Evolutionary conservation across 2,329 filamentous ascomycete genomes (phyloP), one percentile per base, ranked within the genome.

Genomic region (Cladosporium sp.): DNA sequence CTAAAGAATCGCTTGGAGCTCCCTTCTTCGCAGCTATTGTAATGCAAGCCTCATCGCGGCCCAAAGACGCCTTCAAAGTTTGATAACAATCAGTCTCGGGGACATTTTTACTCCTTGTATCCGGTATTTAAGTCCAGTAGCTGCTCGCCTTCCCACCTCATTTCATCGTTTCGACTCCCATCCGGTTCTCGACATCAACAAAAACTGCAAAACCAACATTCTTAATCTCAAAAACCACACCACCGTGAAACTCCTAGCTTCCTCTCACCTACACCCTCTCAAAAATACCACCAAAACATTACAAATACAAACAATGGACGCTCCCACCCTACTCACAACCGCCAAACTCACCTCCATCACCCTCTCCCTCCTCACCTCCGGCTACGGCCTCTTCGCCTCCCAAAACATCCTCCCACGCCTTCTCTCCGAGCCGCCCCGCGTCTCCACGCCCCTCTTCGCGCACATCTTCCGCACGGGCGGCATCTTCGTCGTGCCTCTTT

Each of bases 381-480:
- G 56, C 56, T 60, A 60, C 54, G 46, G 52, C 45, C 35, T 56
- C 48, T 49, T 46, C 18, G 35, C 52, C 37, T 56, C 54, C 8
- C 56, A 58, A 46, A 57, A 52, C 46, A 49, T 55, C 46, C 46
- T 58, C 8, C 56, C 56, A 28, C 55, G 56, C 42, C 53, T 60
- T 37, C 57, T 56, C 49, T 28, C 41, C 8, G 41, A 54, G 5
- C 56, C 57, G 14, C 43, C 49, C 31, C 40, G 35, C 32, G 35
- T 54, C 45, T 43, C 46, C 22, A 54, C 56, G 10, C 19, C 52
- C 8, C 31, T 58, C 38, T 55, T 58, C 43, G 28, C 38, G 11
- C 51, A 53, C 35, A 50, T 58, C 49, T 58, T 52, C 54, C 19
- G 43, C 40, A 46, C 41, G 9, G 57, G 57, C n/a, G 54, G 46